Conservation (phyloP, 1,284 basidiomycete species). For the Heterobasidion annosum region DNA sequence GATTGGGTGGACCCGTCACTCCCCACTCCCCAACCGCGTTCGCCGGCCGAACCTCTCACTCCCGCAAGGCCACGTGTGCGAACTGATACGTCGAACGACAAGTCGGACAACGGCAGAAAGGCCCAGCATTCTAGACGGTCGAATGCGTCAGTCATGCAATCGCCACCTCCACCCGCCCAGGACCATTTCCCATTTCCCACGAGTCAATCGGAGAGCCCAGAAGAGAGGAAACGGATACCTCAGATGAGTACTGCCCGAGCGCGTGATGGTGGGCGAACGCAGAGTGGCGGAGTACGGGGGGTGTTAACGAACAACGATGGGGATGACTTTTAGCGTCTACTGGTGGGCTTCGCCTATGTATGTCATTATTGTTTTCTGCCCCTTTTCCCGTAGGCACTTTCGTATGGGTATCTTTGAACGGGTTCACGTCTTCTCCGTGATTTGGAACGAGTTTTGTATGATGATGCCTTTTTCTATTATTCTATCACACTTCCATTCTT, state of each 20-base stretch:
- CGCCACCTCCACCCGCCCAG: slow-evolving; percentile 12
- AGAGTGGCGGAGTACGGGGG: slow-evolving; percentile 72
- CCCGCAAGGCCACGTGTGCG: background rate
- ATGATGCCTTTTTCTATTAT: background rate
- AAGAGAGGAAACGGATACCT: slow-evolving; percentile 26
- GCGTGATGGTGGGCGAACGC: slow-evolving; percentile 69
- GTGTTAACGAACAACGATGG: slow-evolving; percentile 25
- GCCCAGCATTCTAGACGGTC: slow-evolving; percentile 19
- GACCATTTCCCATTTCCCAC: slow-evolving; percentile 55
- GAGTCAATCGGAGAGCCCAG: slow-evolving; percentile 27
- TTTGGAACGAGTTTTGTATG: background rate
- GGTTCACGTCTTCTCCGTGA: background rate
- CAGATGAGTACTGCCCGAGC: slow-evolving; percentile 61
- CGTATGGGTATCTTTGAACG: background rate
- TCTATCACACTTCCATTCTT: background rate
- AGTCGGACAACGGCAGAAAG: slow-evolving; percentile 11
- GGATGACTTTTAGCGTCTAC: background rate
- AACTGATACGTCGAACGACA: background rate
- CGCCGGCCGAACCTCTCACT: slow-evolving; percentile 15
- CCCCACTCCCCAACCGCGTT: slow-evolving; percentile 24
- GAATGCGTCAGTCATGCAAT: slow-evolving; percentile 12
- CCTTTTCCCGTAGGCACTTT: background rate
- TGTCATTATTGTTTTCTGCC: background rate
- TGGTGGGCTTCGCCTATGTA: background rate
- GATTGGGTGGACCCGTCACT: slow-evolving; percentile 52